Percentiles rank a stretch among this genome's conserved stretches.
Evolutionary conservation across 2,329 filamentous ascomycete species (phyloP).

Genomic region (Aspergillus sp.): DNA sequence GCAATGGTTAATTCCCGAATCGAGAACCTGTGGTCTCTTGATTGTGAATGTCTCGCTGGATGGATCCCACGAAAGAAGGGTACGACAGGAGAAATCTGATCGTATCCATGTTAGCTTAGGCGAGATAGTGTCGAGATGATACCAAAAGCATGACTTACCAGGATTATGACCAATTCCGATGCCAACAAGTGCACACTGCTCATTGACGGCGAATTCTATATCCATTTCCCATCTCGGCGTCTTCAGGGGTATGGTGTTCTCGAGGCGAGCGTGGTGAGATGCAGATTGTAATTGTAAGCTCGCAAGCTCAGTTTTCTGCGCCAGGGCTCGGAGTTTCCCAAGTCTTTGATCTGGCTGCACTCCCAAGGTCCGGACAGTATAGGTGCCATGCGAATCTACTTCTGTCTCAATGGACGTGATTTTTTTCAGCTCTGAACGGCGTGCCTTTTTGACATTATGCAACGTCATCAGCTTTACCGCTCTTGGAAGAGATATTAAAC

Average conservation of each 20-base stretch:
- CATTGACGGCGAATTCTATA: conserved; percentile 20
- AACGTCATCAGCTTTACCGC: conserved; percentile 39
- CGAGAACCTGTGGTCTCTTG: conserved; percentile 24
- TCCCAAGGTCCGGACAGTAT: conserved; percentile 41
- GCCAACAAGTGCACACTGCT: conserved; percentile 21
- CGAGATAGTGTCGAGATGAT: no score
- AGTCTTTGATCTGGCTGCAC: conserved; percentile 26
- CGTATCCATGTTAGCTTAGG: no score
- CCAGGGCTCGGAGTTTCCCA: conserved; percentile 21
- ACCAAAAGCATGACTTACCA: conserved; percentile 6
- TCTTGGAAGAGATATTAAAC: conserved; percentile 44
- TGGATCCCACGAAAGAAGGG: conserved; percentile 27
- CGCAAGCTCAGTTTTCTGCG: conserved; percentile 5
- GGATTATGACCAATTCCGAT: conserved; percentile 23
- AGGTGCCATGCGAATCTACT: conserved; percentile 20
- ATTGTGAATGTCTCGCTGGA: conserved; percentile 38
- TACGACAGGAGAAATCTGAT: no score
- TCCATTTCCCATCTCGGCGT: conserved; percentile 22
- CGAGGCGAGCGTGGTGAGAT: neutral
- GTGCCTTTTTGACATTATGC: conserved; percentile 31
- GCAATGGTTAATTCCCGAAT: conserved; percentile 32
- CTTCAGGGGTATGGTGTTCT: conserved; percentile 2
- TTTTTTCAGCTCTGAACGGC: conserved; percentile 29
- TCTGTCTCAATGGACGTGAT: conserved; percentile 40
- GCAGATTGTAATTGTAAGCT: conserved; percentile 1